phyloP scores from a whole-genome alignment of 2,329 filamentous ascomycete species.

The Epicoccum sorghinum region DNA sequence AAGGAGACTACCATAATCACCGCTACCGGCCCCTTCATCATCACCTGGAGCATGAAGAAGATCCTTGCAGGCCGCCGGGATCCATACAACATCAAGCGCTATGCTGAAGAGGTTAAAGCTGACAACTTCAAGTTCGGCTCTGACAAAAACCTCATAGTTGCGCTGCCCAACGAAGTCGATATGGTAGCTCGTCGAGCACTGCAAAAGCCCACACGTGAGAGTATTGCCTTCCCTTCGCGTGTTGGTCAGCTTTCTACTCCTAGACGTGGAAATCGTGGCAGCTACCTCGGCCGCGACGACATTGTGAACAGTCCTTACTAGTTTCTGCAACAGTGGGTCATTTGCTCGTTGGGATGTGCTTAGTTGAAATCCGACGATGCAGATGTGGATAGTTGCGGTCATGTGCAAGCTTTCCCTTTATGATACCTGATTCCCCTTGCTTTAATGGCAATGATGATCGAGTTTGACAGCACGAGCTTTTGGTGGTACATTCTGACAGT shows the following conservation, averaged over 20 bases:
- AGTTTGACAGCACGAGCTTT: not conserved
- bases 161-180: slow-evolving; percentile 94
- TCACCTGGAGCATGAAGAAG: slow-evolving; percentile 96
- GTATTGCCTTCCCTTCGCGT: slow-evolving; percentile 71
- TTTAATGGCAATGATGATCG: slow-evolving; percentile 9
- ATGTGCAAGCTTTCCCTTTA: slow-evolving; percentile 2
- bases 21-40: slow-evolving; percentile 92
- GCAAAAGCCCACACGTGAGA: slow-evolving; percentile 88
- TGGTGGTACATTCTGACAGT: too few species aligned
- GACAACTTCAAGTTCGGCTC: slow-evolving; percentile 98
- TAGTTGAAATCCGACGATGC: not conserved
- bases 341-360: not conserved
- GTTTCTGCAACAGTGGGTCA: not conserved
- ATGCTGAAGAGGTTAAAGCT: slow-evolving; percentile 92
- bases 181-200: slow-evolving; percentile 90
- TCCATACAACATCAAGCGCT: slow-evolving; percentile 95
- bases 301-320: slow-evolving; percentile 78
- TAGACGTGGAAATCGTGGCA: slow-evolving; percentile 56
- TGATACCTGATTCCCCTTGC: slow-evolving; percentile 19
- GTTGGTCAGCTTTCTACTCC: slow-evolving; percentile 47
- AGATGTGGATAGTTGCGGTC: slow-evolving; percentile 1
- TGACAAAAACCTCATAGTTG: slow-evolving; percentile 98
- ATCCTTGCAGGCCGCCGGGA: slow-evolving; percentile 80
- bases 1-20: slow-evolving; percentile 95
- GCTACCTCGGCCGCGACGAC: slow-evolving; percentile 79